Evolutionary conservation across 495 filamentous ascomycete species (phyloP), one percentile per base, ranked within the genome.

Genomic region (Aspergillus egyptiacus): DNA sequence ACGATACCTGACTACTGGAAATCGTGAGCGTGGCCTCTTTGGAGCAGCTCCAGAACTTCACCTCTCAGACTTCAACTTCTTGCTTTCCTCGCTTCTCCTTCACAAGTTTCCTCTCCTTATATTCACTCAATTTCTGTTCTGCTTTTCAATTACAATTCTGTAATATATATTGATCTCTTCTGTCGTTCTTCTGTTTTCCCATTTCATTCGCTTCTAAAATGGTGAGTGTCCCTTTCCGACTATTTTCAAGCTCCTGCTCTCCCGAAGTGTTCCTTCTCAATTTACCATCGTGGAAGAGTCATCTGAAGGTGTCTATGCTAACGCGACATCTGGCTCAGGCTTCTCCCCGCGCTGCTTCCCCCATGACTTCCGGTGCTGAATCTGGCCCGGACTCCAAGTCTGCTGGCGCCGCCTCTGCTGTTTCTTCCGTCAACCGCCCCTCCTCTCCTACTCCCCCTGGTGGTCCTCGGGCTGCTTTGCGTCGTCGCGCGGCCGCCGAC

Each of bases 381-480:
- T 75, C 72, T 24, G 71, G 71, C 55, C 60, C 71, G 20, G 71
- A 75, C 50, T 66, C 67, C 57, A 74, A 74, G 60, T 89, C 89
- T 51, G 86, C 89, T 55, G 81, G 84, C 55, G 69, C 87, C 44
- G 66, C 67, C 34, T 69, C 75, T 50, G 73, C 81, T 48, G 84
- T 79, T 64, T 74, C 80, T 46, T 81, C 81, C 59, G 79, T 79
- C 58, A 80, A 75, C 56, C 87, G 91, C 50, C 83, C 87, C 31
- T 82, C 86, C 24, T 96, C 91, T 40, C 93, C 93, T 31, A 79
- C 86, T 53, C 82, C 87, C 41, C 93, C 93, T n/a, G 93, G 93
- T 48, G 93, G 93, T 57, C 88, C 93, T 46, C 89, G 91, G 67
- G 91, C 91, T 57, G 91, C 88, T 51, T 88, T 98, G 74, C 83